Evolutionary conservation across 164 flowering plant species (phyloP).

Genomic region (Piper betle): DNA sequence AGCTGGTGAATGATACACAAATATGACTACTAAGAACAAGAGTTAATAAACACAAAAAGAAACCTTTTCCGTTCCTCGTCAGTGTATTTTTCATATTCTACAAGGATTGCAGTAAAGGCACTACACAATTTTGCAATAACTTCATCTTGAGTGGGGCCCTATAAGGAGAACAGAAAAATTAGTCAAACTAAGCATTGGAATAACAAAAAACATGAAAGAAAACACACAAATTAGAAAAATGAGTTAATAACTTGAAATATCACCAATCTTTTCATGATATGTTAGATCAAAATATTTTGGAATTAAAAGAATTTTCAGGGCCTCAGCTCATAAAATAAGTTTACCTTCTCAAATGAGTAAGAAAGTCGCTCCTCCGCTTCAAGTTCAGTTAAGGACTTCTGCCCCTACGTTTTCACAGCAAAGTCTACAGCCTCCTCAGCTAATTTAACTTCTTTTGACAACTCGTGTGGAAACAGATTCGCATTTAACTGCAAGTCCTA

Average conservation of each 20-base stretch:
- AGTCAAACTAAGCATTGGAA: not conserved
- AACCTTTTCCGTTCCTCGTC: constrained; percentile 89
- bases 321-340: too few relatives aligned
- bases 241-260: too few relatives aligned
- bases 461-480: constrained; percentile 66
- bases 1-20: constrained; percentile 1
- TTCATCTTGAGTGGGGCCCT: constrained; percentile 88
- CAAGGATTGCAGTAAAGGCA: constrained; percentile 54
- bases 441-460: constrained; percentile 49
- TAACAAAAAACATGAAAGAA: not conserved
- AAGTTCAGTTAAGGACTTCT: constrained; percentile 73
- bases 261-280: too few relatives aligned
- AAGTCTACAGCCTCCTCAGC: constrained; percentile 84
- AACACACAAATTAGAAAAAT: too few relatives aligned
- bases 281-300: too few relatives aligned
- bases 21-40: not conserved
- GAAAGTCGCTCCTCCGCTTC: constrained; percentile 96
- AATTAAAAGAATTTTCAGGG: too few relatives aligned
- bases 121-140: constrained; percentile 66
- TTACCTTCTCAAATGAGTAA: constrained; percentile 94
- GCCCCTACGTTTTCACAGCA: constrained; percentile 81
- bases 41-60: not conserved
- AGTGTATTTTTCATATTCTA: constrained; percentile 67
- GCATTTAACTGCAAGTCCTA: constrained; percentile 61
- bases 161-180: not conserved